Evolutionary conservation across 23 red algal species (phyloP).

Genomic region (Gracilaria gracilis): DNA sequence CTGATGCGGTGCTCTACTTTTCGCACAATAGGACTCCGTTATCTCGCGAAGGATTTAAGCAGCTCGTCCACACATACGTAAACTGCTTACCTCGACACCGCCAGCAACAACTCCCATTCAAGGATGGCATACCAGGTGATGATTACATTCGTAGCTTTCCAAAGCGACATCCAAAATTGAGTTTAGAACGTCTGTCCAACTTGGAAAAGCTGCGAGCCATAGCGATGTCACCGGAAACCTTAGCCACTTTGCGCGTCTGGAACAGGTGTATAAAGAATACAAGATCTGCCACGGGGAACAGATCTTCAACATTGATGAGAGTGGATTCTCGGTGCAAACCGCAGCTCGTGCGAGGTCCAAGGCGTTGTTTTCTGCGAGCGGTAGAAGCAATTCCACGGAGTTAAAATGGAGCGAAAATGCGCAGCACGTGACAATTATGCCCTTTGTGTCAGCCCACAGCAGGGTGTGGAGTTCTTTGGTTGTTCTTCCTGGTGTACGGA

Average conservation of each 20-base stretch:
- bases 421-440: constrained; percentile 2
- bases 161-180: too few relatives aligned
- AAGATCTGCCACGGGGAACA: neutral
- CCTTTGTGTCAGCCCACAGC: neutral
- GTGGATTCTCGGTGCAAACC: neutral
- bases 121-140: too few relatives aligned
- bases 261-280: neutral
- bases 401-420: constrained; percentile 3
- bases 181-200: neutral
- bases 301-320: too few relatives aligned
- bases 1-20: too few relatives aligned
- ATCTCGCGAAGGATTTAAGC: too few relatives aligned
- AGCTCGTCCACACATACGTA: too few relatives aligned
- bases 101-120: neutral
- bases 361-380: neutral
- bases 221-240: neutral
- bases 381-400: neutral
- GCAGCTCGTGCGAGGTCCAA: neutral
- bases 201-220: neutral
- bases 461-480: too few relatives aligned
- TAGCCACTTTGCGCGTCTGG: neutral
- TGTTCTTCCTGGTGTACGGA: too few relatives aligned
- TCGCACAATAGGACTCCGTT: too few relatives aligned
- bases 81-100: too few relatives aligned
- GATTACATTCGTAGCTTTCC: too few relatives aligned